Evolutionary conservation across 495 filamentous ascomycete species (phyloP), one percentile per base, ranked within the genome.

Genomic region (Apodospora peruviana): DNA sequence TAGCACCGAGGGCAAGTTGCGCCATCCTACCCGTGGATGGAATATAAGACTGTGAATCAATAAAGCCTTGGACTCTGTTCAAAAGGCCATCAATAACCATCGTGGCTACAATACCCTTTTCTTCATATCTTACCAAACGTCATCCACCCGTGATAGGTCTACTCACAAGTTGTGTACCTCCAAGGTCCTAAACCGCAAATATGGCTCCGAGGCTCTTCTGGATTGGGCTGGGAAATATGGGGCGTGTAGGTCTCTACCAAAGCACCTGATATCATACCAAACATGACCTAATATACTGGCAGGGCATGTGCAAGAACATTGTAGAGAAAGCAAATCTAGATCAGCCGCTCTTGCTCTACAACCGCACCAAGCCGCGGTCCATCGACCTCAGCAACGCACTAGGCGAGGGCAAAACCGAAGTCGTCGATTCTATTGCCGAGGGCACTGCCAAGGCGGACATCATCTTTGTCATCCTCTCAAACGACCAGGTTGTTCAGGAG

Each of bases 141-240:
- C n/a, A n/a, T n/a, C n/a, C n/a, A n/a, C n/a, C n/a, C n/a, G n/a
- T n/a, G n/a, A n/a, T n/a, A n/a, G n/a, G n/a, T n/a, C n/a, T n/a
- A n/a, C n/a, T n/a, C n/a, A n/a, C n/a, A n/a, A n/a, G n/a, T n/a
- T n/a, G n/a, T n/a, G n/a, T n/a, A n/a, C n/a, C n/a, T n/a, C n/a
- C n/a, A n/a, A n/a, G n/a, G n/a, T n/a, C n/a, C n/a, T n/a, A n/a
- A n/a, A n/a, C 18, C 24, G 32, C 25, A 20, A 64, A 38, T 9
- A 84, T 85, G 81, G 70, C 81, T 40, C 77, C 80, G 52, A 81
- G 78, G 61, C 41, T 90, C 40, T 73, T 90, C 58, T 95, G 85
- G 83, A 86, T 95, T 46, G 90, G 90, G 43, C 73, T 96, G 45
- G 90, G 90, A 8, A 96, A 96, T 65, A 95, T 95, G 79, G 90